These are phyloP conservation scores for Yamadazyma scolyti DNA, from an alignment of 805 yeast genomes.

Conservation along the genomic window DNA sequence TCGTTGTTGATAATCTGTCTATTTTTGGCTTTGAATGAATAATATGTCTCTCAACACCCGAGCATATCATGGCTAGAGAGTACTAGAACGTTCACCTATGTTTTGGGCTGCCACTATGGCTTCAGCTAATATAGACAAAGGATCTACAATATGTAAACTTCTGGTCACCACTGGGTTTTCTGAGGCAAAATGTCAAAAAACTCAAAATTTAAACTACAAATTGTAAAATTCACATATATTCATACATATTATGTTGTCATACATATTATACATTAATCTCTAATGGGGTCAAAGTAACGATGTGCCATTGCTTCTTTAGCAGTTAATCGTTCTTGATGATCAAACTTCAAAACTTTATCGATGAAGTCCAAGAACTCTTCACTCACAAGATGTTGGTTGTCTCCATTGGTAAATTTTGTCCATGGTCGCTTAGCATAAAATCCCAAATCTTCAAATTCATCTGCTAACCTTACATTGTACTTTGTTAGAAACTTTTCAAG, in stretches of 20 bases:
- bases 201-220: no score
- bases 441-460: conserved; percentile 66
- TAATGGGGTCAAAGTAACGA: conserved; percentile 31
- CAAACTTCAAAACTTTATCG: conserved; percentile 75
- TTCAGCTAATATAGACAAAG: no score
- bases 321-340: conserved; percentile 84
- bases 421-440: conserved; percentile 83
- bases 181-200: no score
- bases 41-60: neutral
- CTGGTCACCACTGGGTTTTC: no score
- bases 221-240: no score
- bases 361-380: conserved; percentile 74
- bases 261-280: conserved; percentile 2
- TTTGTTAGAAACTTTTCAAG: conserved; percentile 64
- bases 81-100: no score
- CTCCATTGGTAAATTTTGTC: conserved; percentile 67
- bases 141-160: no score
- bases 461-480: conserved; percentile 67
- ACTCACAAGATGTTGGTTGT: conserved; percentile 64
- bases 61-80: no score
- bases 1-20: no score
- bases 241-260: neutral
- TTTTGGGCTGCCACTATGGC: no score
- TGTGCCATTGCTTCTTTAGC: conserved; percentile 87
- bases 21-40: no score